Evolutionary conservation across 192 early-diverging fungal species (phyloP).

Genomic region (Entomortierella parvispora): DNA sequence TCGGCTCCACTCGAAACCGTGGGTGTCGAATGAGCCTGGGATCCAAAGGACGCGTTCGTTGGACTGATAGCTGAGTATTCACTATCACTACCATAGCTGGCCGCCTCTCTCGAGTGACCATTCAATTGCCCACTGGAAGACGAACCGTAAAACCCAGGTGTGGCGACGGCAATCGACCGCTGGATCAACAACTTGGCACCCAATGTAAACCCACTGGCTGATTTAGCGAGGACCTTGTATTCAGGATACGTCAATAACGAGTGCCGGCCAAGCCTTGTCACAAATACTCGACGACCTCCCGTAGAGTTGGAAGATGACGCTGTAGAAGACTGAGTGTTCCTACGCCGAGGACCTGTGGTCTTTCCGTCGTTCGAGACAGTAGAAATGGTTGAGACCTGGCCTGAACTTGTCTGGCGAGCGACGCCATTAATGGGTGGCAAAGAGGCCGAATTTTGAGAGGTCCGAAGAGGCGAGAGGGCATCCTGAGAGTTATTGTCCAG

Average conservation of each 20-base stretch:
- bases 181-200: constrained; percentile 47
- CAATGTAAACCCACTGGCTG: constrained; percentile 42
- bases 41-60: constrained; percentile 3
- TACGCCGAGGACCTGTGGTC: too few relatives aligned
- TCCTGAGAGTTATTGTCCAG: constrained; percentile 12
- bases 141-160: constrained; percentile 27
- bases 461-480: constrained; percentile 7
- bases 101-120: constrained; percentile 3
- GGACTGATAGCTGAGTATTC: constrained; percentile 3
- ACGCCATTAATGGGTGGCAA: too few relatives aligned
- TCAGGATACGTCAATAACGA: constrained; percentile 40
- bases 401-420: too few relatives aligned
- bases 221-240: constrained; percentile 44
- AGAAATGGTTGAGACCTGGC: too few relatives aligned
- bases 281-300: constrained; percentile 39
- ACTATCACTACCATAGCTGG: neutral
- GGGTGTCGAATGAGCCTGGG: constrained; percentile 4
- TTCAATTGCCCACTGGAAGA: neutral
- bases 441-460: constrained; percentile 14
- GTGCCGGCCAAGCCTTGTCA: constrained; percentile 41
- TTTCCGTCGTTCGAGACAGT: too few relatives aligned
- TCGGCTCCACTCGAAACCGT: constrained; percentile 14
- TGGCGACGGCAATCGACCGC: constrained; percentile 42
- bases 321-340: neutral
- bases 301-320: constrained; percentile 2